Conservation (phyloP, 1,284 basidiomycete genomes). For the Cryptococcus neoformans region DNA sequence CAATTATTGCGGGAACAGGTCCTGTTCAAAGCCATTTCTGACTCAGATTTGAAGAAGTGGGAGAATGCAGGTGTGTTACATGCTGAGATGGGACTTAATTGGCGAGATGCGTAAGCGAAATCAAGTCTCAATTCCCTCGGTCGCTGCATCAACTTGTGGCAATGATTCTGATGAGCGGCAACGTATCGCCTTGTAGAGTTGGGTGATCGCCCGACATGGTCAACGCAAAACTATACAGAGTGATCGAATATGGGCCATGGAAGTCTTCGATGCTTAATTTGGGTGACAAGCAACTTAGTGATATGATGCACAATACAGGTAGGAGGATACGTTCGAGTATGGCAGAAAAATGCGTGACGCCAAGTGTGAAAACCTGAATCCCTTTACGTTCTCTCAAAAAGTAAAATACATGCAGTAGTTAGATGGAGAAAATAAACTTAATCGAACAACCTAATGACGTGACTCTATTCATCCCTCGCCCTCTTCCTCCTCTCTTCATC, state of each 20-base stretch:
- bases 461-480: slow-evolving; percentile 14
- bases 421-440: background rate
- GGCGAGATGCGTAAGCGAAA: slow-evolving; percentile 34
- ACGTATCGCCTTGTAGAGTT: slow-evolving; percentile 21
- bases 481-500: slow-evolving; percentile 19
- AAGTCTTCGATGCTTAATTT: slow-evolving; percentile 12
- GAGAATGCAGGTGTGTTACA: slow-evolving; percentile 26
- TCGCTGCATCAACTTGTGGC: background rate
- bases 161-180: background rate
- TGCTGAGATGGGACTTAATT: slow-evolving; percentile 43
- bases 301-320: background rate
- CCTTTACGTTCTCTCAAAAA: too few species aligned
- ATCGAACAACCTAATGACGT: background rate
- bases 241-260: slow-evolving; percentile 48
- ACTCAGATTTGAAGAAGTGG: slow-evolving; percentile 44
- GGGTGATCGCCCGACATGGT: slow-evolving; percentile 30
- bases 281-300: background rate
- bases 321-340: background rate
- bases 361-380: too few species aligned
- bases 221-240: slow-evolving; percentile 41
- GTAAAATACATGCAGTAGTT: background rate
- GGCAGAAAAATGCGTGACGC: background rate
- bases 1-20: too few species aligned
- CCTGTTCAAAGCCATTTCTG: too few species aligned
- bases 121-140: background rate